phyloP scores from a whole-genome alignment of 2,329 filamentous ascomycete species.

The Hypoxylon sp. region DNA sequence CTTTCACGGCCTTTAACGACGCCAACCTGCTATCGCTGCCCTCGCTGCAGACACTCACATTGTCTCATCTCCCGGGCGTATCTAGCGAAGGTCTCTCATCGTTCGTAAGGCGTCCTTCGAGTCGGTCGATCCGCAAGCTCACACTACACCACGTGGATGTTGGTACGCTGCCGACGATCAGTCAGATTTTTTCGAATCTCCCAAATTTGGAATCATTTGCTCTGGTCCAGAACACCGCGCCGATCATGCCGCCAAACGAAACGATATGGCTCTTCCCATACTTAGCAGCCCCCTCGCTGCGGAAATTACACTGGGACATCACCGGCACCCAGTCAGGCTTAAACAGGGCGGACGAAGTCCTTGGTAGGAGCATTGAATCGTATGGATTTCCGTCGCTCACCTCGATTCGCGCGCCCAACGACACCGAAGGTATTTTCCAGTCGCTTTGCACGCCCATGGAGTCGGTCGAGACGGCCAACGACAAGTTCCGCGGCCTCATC shows the following conservation, averaged over 20 bases:
- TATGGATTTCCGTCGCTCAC: conserved; percentile 69
- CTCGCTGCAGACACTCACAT: conserved; percentile 60
- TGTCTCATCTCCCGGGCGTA: conserved; percentile 64
- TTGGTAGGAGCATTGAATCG: conserved; percentile 68
- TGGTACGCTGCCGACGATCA: conserved; percentile 63
- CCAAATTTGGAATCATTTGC: conserved; percentile 57
- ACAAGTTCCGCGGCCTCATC: conserved; percentile 53
- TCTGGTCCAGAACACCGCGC: conserved; percentile 63
- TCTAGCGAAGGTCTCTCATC: conserved; percentile 63
- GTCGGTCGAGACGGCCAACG: conserved; percentile 59
- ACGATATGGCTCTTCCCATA: conserved; percentile 71
- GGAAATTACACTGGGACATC: conserved; percentile 70
- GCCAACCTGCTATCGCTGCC: conserved; percentile 63
- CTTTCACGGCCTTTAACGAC: conserved; percentile 65
- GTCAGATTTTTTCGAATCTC: conserved; percentile 66
- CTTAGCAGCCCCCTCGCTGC: conserved; percentile 62
- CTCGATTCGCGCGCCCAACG: conserved; percentile 69
- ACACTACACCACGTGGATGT: conserved; percentile 65
- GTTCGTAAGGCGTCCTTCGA: conserved; percentile 60
- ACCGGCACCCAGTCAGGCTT: conserved; percentile 56
- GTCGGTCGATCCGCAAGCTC: conserved; percentile 56
- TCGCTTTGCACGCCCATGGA: conserved; percentile 70
- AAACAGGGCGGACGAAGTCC: conserved; percentile 64
- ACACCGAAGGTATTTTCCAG: conserved; percentile 75
- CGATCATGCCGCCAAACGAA: conserved; percentile 61